Evolutionary conservation across 495 filamentous ascomycete genomes (phyloP), one percentile per base, ranked within the genome.

Genomic region (Schizothecium vesticola): DNA sequence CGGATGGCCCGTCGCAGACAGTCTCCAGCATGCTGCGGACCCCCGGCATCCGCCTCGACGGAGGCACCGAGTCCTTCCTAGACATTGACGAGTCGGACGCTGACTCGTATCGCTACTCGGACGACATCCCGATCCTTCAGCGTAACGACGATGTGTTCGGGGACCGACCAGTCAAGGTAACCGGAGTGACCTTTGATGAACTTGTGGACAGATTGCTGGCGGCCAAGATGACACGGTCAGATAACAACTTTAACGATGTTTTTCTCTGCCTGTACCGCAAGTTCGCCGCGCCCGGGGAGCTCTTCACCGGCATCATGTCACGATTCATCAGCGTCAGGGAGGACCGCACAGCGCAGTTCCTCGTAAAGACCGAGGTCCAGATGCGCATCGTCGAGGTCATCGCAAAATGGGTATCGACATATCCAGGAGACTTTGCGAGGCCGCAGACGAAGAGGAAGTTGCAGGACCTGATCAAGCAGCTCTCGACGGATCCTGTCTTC

Each of bases 181-280:
- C 80, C 12, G 92, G 92, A 4, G 81, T 90, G 22, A 88, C 87
- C 8, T 97, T 96, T 72, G 93, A 96, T 72, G 92, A 96, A 63
- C 84, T 99, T 10, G 90, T 98, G 19, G 93, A 97, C 76, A 89
- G 92, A 57, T 83, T 99, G 31, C 81, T 97, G 28, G 85, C 89
- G 0, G 86, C 89, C 65, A 90, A 91, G 43, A 90, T 94, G 83
- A 92, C 92, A 36, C 94, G 92, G 75, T 82, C 88, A 7, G 95
- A 97, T 76, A 83, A 85, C 22, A 97, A 96, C 75, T 98, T 97
- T 77, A 83, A 84, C 21, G 86, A 90, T 28, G 89, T 94, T 10
- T 98, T 98, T 73, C 81, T 98, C 22, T 96, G 93, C 67, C 84
- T 98, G n/a, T 97, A 97, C 75, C 90, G 95, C 63, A 96, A 94